phyloP scores from a whole-genome alignment of 495 filamentous ascomycete genomes.

The Friedmanniomyces simplex region DNA sequence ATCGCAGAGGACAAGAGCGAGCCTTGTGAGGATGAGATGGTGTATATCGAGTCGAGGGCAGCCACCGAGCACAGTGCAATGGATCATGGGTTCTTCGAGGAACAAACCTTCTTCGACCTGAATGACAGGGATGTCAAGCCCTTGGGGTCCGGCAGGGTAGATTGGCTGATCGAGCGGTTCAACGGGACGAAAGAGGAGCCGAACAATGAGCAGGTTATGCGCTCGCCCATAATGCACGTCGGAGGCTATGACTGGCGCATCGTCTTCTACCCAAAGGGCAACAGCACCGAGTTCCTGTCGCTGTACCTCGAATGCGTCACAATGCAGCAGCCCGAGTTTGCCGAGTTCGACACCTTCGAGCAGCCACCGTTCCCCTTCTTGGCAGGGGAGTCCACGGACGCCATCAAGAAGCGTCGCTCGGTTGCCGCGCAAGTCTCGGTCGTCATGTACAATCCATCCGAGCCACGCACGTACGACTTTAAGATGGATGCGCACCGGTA shows the following conservation, averaged over 20 bases:
- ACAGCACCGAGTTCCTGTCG: conserved; percentile 51
- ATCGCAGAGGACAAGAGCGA: no score
- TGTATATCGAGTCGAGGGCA: conserved; percentile 43
- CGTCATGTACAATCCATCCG: conserved; percentile 54
- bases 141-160: conserved; percentile 43
- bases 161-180: conserved; percentile 50
- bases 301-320: conserved; percentile 54
- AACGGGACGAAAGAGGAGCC: conserved; percentile 52
- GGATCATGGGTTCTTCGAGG: conserved; percentile 52
- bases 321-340: conserved; percentile 35
- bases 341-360: conserved; percentile 31
- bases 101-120: conserved; percentile 44
- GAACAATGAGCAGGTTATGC: conserved; percentile 49
- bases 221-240: conserved; percentile 46
- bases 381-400: neutral
- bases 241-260: conserved; percentile 60
- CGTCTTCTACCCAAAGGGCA: conserved; percentile 59
- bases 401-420: conserved; percentile 15
- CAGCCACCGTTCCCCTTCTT: conserved; percentile 28
- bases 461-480: conserved; percentile 50
- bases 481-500: conserved; percentile 51
- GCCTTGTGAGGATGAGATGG: conserved; percentile 51
- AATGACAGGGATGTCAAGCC: conserved; percentile 51
- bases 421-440: conserved; percentile 54
- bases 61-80: conserved; percentile 42